A percentile compares a stretch with the other conserved stretches of the same genome.
phyloP scores from a whole-genome alignment of 768 basidiomycete species.

The Lactarius evosmus region DNA sequence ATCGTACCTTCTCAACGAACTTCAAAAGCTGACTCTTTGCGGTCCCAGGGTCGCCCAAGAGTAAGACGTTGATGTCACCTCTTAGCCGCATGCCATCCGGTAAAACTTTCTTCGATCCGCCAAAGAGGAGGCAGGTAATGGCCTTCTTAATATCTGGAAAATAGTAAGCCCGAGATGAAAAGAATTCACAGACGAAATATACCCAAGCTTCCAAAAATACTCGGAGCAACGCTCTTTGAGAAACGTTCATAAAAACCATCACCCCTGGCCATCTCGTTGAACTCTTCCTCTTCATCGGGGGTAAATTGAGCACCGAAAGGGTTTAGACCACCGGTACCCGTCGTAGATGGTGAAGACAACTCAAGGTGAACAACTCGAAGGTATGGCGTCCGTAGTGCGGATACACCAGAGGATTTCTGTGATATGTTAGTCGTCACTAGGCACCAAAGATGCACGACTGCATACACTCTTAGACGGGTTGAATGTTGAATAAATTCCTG shows the following conservation, averaged over 20 bases:
- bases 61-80: constrained; percentile 95
- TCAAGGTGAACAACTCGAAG: constrained; percentile 92
- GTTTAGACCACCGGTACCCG: constrained; percentile 67
- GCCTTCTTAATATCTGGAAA: constrained; percentile 95
- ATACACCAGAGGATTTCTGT: constrained; percentile 77
- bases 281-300: constrained; percentile 97
- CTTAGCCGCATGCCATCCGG: constrained; percentile 96
- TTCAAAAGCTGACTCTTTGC: constrained; percentile 98
- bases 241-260: constrained; percentile 93
- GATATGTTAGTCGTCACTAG: not conserved
- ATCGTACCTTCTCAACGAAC: constrained; percentile 87
- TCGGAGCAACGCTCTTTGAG: constrained; percentile 90
- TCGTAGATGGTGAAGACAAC: constrained; percentile 71
- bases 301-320: constrained; percentile 88
- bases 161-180: not conserved
- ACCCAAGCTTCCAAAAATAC: constrained; percentile 96
- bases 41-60: constrained; percentile 97
- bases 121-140: constrained; percentile 92
- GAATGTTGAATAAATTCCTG: constrained; percentile 96
- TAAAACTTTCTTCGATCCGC: constrained; percentile 94
- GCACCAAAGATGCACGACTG: constrained; percentile 29
- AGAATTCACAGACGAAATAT: constrained; percentile 16
- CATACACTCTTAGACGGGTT: constrained; percentile 78
- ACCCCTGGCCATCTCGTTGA: constrained; percentile 83
- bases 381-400: constrained; percentile 91